These are phyloP conservation scores for Gymnopus androsaceus DNA, from an alignment of 1,284 basidiomycete species.

Conservation along the genomic window DNA sequence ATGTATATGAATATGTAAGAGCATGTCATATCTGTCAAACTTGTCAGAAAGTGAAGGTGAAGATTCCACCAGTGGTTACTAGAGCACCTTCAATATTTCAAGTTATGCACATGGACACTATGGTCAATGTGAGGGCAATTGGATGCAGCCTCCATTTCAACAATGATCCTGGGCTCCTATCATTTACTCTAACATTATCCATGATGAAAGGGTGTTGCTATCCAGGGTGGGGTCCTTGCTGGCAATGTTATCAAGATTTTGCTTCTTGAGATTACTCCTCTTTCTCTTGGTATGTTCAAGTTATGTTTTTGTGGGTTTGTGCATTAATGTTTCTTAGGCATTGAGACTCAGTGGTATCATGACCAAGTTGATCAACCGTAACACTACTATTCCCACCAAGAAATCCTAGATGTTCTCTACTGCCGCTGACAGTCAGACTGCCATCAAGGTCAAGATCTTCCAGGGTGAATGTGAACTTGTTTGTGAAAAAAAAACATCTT, in stretches of 20 bases:
- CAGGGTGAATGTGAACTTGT: conserved; percentile 99
- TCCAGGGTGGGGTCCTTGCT: conserved; percentile 94
- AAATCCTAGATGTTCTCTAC: conserved; percentile 99
- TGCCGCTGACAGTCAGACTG: conserved; percentile 93
- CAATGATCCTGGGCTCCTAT: too few relatives aligned
- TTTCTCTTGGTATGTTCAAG: conserved; percentile 73
- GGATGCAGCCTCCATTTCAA: too few relatives aligned
- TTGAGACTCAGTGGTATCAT: conserved; percentile 99
- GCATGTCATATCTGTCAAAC: too few relatives aligned
- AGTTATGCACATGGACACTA: too few relatives aligned
- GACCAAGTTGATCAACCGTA: conserved; percentile 93
- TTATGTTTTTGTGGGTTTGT: not conserved
- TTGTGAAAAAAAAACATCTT: conserved; percentile 97
- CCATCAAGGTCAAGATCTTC: conserved; percentile 97
- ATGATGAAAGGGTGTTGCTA: conserved; percentile 91
- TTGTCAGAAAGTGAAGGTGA: too few relatives aligned
- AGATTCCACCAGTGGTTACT: too few relatives aligned
- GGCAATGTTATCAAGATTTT: conserved; percentile 97
- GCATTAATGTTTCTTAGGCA: conserved; percentile 46
- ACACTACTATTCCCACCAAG: conserved; percentile 99
- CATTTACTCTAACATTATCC: too few relatives aligned
- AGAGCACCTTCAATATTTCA: too few relatives aligned
- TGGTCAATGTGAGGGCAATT: too few relatives aligned
- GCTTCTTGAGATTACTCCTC: conserved; percentile 93
- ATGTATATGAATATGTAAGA: too few relatives aligned